These are phyloP conservation scores for Aspergillus versicolor DNA, from an alignment of 2,329 filamentous ascomycete genomes.

Conservation along the genomic window DNA sequence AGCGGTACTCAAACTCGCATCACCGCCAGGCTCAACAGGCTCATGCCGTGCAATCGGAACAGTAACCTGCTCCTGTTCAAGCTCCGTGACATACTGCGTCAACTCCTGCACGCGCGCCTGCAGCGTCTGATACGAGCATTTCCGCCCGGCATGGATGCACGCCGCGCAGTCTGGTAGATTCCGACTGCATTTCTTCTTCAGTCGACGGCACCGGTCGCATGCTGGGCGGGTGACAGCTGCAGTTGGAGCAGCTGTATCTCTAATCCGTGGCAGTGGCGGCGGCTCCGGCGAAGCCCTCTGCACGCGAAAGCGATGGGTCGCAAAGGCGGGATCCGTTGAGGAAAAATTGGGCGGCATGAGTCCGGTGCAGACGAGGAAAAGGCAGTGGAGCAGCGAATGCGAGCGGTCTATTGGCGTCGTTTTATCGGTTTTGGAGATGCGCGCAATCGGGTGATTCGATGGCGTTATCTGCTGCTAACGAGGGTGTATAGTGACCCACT, in stretches of 20 bases:
- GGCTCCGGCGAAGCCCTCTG: too few species aligned
- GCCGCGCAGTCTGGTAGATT: neutral
- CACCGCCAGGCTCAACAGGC: too few species aligned
- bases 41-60: too few species aligned
- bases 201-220: neutral
- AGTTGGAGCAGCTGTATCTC: too few species aligned
- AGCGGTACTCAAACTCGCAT: too few species aligned
- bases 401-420: neutral
- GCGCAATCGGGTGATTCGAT: neutral
- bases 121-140: neutral
- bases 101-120: neutral
- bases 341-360: neutral
- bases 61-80: neutral
- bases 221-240: neutral
- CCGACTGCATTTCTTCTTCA: neutral
- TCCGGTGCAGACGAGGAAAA: neutral
- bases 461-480: neutral
- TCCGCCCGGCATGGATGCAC: neutral
- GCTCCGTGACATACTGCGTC: neutral
- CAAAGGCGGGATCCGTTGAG: too few species aligned
- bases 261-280: too few species aligned
- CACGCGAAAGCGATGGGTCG: too few species aligned
- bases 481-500: neutral
- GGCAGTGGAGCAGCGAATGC: neutral
- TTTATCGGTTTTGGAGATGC: too few species aligned